These are phyloP conservation scores for Ceratobasidium sp. DNA, from an alignment of 1,284 basidiomycete genomes.

Conservation along the genomic window DNA sequence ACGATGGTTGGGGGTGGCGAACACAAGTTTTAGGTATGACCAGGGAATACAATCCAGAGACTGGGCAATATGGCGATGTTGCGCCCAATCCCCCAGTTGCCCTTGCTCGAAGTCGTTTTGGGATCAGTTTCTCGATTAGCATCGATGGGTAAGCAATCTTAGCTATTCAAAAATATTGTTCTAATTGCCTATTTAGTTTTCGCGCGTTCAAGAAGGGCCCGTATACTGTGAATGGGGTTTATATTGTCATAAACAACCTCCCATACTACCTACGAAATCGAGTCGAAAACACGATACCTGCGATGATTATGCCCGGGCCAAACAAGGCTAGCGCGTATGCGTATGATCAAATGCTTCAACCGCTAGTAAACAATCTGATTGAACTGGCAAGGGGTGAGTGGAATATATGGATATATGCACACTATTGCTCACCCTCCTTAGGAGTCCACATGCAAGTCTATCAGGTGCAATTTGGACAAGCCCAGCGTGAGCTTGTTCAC, in stretches of 20 bases:
- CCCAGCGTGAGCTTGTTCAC: neutral
- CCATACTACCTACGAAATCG: neutral
- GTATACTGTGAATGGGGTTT: too few relatives aligned
- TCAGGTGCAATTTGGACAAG: neutral
- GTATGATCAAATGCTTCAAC: conserved; percentile 18
- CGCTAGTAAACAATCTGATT: conserved; percentile 17
- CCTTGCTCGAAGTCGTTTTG: neutral
- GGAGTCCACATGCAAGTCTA: neutral
- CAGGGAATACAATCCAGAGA: neutral
- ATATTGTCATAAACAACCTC: conserved; percentile 12
- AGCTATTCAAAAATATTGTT: neutral
- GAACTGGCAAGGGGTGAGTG: conserved; percentile 9
- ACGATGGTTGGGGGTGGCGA: too few relatives aligned
- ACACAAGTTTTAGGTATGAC: neutral
- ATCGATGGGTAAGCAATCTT: conserved; percentile 10
- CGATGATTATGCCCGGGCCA: neutral
- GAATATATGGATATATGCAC: too few relatives aligned
- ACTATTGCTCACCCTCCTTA: neutral
- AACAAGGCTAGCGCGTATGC: neutral
- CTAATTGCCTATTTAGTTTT: neutral
- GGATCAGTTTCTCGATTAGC: neutral
- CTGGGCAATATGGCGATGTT: neutral
- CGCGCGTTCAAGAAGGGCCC: too few relatives aligned
- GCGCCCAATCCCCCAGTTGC: neutral
- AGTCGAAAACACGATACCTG: neutral